Base-by-base conservation (phyloP, 495 filamentous ascomycete species). In the Tuber magnatum region DNA sequence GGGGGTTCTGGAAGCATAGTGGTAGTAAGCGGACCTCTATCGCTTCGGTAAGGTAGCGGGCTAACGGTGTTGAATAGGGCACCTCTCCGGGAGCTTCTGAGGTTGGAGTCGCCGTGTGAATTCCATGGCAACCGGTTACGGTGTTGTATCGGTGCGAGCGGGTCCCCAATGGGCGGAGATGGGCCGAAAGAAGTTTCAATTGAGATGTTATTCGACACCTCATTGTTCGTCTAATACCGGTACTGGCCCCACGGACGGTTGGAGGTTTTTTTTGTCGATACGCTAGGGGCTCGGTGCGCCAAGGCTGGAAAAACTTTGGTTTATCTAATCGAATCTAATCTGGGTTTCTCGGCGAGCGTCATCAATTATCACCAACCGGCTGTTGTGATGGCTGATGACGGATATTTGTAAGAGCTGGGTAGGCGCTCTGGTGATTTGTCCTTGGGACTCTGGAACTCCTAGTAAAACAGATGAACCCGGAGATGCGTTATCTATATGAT, bases 31-130 rank as follows among this genome's bases (percentile, higher is more conserved):
- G 75, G 85, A 96, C 94, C 77, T 90, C 89, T 80, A 98, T 95
- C 43, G 93, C 93, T 81, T 92, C 89, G 61, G 90, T 90, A 41
- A 98, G 86, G 79, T 89, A 90, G 79, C 92, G 93, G 7, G 94
- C 94, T 68, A 98, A 84, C 41, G 94, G 94, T 48, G 94, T 98
- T 18, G 93, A 95, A 92, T 94, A 97, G 14, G 42, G 24, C 48
- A 39, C 32, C 39, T 56, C 40, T 42, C 4, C 69, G 20, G 73
- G 69, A 35, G 69, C 14, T 35, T 65, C 28, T 65, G 14, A 28
- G 35, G 56, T 32, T 65, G 28, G 56, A 20, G 56, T 32, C 3
- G 56, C 6, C 6, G 56, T 65, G 28, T 65, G 56, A 65, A 65
- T 65, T 65, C 56, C 5, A 65, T 65, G 28, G 28, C 56, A 35